Percentiles rank a stretch among this genome's conserved stretches.
phyloP scores from a whole-genome alignment of 2,329 filamentous ascomycete genomes.

The Talaromyces sp. region DNA sequence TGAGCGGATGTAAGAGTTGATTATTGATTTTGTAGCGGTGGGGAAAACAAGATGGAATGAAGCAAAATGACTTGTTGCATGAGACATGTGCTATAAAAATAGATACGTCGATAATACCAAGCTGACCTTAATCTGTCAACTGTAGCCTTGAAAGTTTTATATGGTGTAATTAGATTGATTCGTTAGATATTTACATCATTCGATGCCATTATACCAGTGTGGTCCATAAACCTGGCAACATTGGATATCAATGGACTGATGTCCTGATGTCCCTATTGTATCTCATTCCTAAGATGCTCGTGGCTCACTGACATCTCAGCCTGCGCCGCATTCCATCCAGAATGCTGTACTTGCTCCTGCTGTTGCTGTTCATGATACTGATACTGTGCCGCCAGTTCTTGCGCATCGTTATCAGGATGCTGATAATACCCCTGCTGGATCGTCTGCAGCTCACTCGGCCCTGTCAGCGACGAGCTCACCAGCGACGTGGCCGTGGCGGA shows the following conservation, averaged over 20 bases:
- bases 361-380: neutral
- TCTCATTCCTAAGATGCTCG: neutral
- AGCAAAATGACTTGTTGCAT: slow-evolving; percentile 1
- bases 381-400: slow-evolving; percentile 2
- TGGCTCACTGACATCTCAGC: neutral
- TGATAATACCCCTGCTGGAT: slow-evolving; percentile 6
- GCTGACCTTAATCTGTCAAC: neutral
- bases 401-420: neutral
- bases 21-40: neutral
- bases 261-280: neutral
- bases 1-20: slow-evolving; percentile 58
- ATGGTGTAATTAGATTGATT: neutral
- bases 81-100: slow-evolving; percentile 6
- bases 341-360: neutral
- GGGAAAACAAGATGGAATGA: slow-evolving; percentile 9
- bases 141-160: neutral
- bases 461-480: neutral
- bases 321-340: neutral
- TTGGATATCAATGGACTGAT: neutral
- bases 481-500: neutral
- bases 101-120: slow-evolving; percentile 6
- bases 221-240: neutral
- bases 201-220: neutral
- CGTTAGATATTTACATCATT: neutral
- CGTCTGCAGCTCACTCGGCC: neutral